phyloP scores from a whole-genome alignment of 306 rosid species.

The Astragalus membranaceus region DNA sequence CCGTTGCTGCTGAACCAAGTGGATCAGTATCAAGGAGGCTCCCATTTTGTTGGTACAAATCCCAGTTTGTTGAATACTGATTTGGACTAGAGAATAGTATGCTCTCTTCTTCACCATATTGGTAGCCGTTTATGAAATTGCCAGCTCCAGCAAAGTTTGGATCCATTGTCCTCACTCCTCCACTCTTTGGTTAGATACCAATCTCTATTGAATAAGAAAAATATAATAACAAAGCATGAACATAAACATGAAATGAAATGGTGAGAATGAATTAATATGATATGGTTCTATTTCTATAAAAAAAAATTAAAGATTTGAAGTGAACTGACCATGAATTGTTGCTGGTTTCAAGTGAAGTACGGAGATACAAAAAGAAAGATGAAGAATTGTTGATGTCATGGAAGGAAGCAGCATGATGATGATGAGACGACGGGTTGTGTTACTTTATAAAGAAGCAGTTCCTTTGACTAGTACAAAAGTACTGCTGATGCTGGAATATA shows the following conservation, averaged over 20 bases:
- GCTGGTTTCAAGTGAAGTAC: neutral
- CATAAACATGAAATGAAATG: no score
- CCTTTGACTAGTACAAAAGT: no score
- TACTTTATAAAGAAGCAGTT: no score
- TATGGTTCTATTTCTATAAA: no score
- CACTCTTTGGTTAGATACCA: no score
- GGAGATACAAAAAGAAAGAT: neutral
- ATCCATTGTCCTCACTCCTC: slow-evolving; percentile 6
- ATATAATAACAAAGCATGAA: no score
- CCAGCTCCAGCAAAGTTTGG: slow-evolving; percentile 19
- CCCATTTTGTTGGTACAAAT: neutral
- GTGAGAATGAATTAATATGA: no score
- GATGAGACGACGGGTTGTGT: no score
- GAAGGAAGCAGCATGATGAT: no score
- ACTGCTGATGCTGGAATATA: no score
- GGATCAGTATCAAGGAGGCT: neutral
- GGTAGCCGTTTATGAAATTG: neutral
- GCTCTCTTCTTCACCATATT: neutral
- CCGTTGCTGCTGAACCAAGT: neutral
- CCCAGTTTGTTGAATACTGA: neutral
- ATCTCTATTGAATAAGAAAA: no score
- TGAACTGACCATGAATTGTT: neutral
- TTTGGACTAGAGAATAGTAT: neutral
- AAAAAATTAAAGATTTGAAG: neutral
- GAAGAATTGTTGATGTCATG: no score